Percentiles rank a stretch among this genome's conserved stretches.
Conservation (phyloP, 768 basidiomycete species). For the Lenzites betulinus region DNA sequence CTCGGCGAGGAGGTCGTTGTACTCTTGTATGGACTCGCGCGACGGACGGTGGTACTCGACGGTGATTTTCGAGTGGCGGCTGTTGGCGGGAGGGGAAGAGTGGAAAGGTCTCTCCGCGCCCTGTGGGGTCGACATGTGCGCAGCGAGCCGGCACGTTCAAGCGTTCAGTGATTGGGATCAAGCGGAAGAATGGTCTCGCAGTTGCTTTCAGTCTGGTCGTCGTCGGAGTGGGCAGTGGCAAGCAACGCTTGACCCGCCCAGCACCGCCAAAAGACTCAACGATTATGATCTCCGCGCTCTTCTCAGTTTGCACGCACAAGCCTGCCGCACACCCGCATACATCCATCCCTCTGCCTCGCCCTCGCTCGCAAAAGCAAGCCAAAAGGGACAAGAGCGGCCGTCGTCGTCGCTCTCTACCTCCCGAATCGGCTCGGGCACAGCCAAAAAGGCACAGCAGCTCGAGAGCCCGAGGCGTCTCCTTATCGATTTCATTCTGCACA, state of each 20-base stretch:
- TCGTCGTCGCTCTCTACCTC: conserved; percentile 2
- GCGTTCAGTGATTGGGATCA: not conserved
- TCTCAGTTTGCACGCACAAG: not conserved
- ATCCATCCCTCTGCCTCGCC: too few species aligned
- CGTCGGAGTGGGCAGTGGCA: not conserved
- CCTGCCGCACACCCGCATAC: not conserved
- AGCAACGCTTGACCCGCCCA: too few species aligned
- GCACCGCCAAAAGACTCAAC: not conserved
- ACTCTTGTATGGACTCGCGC: conserved; percentile 75
- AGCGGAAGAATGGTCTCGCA: not conserved
- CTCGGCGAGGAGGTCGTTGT: conserved; percentile 69
- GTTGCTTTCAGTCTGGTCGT: conserved; percentile 5
- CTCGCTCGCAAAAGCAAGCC: not conserved
- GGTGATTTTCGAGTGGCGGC: conserved; percentile 55
- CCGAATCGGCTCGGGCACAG: conserved; percentile 5
- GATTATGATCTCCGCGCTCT: not conserved
- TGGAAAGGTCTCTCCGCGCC: conserved; percentile 47
- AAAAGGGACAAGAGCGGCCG: conserved; percentile 4
- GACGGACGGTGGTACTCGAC: conserved; percentile 79
- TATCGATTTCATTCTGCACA: conserved; percentile 20
- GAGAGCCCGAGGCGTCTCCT: conserved; percentile 13
- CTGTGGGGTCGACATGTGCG: conserved; percentile 38
- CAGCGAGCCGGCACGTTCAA: conserved; percentile 3
- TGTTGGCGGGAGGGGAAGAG: conserved; percentile 35
- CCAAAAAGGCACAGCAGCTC: not conserved